phyloP scores from a whole-genome alignment of 441 rosid genomes.

The Theobroma grandiflorum region DNA sequence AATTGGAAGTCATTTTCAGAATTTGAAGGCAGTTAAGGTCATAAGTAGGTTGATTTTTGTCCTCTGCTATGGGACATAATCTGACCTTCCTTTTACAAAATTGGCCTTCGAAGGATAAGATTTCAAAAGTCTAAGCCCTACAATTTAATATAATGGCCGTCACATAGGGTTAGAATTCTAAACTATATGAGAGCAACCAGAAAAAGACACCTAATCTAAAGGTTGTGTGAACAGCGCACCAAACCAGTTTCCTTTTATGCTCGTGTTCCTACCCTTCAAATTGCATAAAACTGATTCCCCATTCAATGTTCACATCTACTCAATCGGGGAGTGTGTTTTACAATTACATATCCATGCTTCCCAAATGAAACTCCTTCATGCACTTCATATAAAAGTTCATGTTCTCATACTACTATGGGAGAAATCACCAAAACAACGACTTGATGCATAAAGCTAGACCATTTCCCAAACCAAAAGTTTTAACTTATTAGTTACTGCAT shows the following conservation, averaged over 20 bases:
- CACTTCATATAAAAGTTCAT: not conserved
- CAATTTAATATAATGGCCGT: not conserved
- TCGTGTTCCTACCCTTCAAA: constrained; percentile 1
- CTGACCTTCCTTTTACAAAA: not conserved
- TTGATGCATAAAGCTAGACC: not conserved
- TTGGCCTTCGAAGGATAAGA: not conserved
- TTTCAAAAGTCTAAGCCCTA: constrained; percentile 5
- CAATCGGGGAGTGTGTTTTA: not conserved
- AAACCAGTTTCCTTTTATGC: not conserved
- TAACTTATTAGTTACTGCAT: too few relatives aligned
- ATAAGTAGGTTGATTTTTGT: constrained; percentile 11
- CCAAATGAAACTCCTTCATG: not conserved
- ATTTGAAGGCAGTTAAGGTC: constrained; percentile 16
- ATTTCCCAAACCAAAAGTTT: not conserved
- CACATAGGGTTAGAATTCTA: not conserved
- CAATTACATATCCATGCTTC: not conserved
- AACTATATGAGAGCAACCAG: not conserved
- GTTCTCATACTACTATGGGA: not conserved
- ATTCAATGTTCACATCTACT: not conserved
- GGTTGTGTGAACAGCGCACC: not conserved
- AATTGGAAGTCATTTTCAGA: constrained; percentile 14
- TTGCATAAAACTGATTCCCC: not conserved
- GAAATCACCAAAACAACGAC: not conserved
- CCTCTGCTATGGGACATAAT: constrained; percentile 15
- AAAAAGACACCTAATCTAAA: not conserved